phyloP scores from a whole-genome alignment of 352 stramenopile species.

The Globisporangium apiculatum region DNA sequence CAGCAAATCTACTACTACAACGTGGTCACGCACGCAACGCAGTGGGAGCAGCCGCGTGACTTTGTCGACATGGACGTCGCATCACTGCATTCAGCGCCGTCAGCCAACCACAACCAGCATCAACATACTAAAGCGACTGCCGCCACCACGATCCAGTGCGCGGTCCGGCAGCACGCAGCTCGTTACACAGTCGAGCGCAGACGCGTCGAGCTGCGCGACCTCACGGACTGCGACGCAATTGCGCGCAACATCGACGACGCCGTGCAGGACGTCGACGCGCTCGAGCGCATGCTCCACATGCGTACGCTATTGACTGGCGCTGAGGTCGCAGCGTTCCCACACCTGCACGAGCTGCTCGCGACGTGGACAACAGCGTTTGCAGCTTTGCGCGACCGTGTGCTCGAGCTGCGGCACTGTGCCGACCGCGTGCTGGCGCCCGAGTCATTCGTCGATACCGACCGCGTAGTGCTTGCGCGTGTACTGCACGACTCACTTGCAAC shows the following conservation, averaged over 20 bases:
- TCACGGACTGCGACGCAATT: slow-evolving; percentile 26
- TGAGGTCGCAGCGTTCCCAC: slow-evolving; percentile 27
- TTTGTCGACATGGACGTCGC: slow-evolving; percentile 18
- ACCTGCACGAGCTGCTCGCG: slow-evolving; percentile 22
- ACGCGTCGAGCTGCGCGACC: slow-evolving; percentile 18
- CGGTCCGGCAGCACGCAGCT: slow-evolving; percentile 29
- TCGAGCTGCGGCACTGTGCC: slow-evolving; percentile 24
- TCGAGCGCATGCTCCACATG: slow-evolving; percentile 28
- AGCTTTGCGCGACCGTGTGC: slow-evolving; percentile 26
- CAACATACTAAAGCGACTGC: neutral
- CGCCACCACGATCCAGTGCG: slow-evolving; percentile 41
- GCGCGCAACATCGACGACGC: slow-evolving; percentile 31
- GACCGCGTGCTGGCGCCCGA: slow-evolving; percentile 26
- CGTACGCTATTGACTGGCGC: slow-evolving; percentile 17
- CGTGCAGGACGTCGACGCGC: slow-evolving; percentile 32
- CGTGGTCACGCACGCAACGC: slow-evolving; percentile 20
- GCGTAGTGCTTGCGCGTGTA: slow-evolving; percentile 19
- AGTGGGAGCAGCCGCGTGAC: slow-evolving; percentile 35
- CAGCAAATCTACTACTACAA: slow-evolving; percentile 48
- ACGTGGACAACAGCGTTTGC: slow-evolving; percentile 23
- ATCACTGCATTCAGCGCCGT: no score
- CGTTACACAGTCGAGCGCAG: slow-evolving; percentile 21
- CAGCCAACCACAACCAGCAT: neutral
- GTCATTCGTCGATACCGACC: slow-evolving; percentile 10
- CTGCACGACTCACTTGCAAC: slow-evolving; percentile 38